Percentiles rank a stretch among this genome's conserved stretches.
Conservation (phyloP, 441 rosid species). For the Erysimum cheiri region DNA sequence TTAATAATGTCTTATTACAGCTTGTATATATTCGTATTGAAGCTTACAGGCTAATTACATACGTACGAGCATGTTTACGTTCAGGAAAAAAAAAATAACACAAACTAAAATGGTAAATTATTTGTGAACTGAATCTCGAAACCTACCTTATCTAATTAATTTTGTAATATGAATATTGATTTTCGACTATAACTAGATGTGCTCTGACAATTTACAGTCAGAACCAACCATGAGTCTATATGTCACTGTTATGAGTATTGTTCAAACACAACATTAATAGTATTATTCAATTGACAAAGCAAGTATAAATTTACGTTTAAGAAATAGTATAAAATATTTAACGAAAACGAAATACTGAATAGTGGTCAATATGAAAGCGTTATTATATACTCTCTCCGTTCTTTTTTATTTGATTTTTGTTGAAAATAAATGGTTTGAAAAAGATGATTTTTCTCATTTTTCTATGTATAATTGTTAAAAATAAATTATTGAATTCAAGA, state of each 20-base stretch:
- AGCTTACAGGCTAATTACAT: conserved; percentile 10
- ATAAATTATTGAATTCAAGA: no score
- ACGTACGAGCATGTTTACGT: conserved; percentile 3
- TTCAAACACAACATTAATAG: not conserved
- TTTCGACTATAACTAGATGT: not conserved
- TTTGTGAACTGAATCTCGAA: not conserved
- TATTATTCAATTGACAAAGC: not conserved
- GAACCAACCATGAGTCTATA: not conserved
- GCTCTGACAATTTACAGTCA: not conserved
- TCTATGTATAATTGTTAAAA: no score
- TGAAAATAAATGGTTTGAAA: no score
- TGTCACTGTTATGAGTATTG: not conserved
- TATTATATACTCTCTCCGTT: no score
- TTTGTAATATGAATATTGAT: not conserved
- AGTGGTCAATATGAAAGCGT: not conserved
- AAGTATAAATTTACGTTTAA: not conserved
- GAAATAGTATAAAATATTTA: not conserved
- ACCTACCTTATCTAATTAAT: not conserved
- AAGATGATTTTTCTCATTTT: no score
- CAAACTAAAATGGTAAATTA: not conserved
- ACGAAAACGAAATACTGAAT: not conserved
- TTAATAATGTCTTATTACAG: not conserved
- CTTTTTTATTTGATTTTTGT: no score
- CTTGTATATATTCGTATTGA: not conserved
- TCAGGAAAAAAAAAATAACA: not conserved